Conservation (phyloP, 805 yeast genomes). For the Pichia ethanolica region DNA sequence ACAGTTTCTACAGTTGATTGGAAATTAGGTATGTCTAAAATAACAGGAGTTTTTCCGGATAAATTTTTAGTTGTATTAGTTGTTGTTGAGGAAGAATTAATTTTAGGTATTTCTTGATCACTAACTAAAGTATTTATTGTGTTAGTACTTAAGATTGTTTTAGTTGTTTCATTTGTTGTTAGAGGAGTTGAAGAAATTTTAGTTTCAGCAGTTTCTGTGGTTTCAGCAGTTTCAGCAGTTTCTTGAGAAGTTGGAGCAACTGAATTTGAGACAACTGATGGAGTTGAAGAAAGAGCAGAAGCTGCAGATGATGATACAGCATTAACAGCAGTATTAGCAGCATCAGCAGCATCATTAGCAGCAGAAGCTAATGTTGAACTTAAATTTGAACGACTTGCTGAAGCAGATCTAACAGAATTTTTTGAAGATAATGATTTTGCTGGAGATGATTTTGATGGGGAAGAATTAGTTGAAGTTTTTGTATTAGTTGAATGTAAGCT, state of each 20-base stretch:
- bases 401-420: neutral
- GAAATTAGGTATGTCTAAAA: constrained; percentile 3
- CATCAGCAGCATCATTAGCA: no score
- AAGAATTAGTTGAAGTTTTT: neutral
- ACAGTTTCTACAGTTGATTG: neutral
- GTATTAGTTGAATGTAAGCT: neutral
- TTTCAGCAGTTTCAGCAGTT: neutral
- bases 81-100: neutral
- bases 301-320: neutral
- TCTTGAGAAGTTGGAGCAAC: neutral
- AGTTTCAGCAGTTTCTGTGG: neutral
- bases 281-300: neutral
- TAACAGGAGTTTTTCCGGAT: neutral
- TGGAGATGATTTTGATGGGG: neutral
- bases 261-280: neutral
- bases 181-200: constrained; percentile 2
- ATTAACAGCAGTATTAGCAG: no score
- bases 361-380: neutral
- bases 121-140: neutral
- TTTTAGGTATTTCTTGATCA: neutral
- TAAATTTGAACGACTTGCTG: neutral
- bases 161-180: constrained; percentile 2
- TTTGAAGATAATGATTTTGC: neutral
- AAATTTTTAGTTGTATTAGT: neutral
- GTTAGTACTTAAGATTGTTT: constrained; percentile 1